These are phyloP conservation scores for Aurifilum marmelostoma DNA, from an alignment of 2,329 filamentous ascomycete genomes.

Conservation along the genomic window DNA sequence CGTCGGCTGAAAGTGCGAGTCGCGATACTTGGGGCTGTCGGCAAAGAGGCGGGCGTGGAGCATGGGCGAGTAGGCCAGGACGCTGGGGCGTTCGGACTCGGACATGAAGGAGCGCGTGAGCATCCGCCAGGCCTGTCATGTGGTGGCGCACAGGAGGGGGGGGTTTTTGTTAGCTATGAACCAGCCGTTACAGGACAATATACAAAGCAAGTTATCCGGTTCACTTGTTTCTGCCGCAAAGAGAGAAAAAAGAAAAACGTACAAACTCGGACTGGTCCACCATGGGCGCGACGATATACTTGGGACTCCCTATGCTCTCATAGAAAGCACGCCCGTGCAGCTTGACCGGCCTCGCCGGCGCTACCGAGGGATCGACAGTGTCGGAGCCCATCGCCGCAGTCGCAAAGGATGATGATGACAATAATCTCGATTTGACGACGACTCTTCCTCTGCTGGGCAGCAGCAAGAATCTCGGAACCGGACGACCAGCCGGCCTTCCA, in stretches of 20 bases:
- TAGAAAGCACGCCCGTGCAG: constrained; percentile 89
- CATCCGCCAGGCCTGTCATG: constrained; percentile 85
- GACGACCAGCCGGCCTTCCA: constrained; percentile 14
- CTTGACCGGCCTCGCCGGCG: constrained; percentile 48
- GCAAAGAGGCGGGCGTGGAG: constrained; percentile 88
- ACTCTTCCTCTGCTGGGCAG: neutral
- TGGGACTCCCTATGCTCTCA: constrained; percentile 90
- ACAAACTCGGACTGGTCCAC: constrained; percentile 98
- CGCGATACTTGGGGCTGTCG: constrained; percentile 75
- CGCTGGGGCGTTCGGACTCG: constrained; percentile 60
- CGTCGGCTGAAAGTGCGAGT: constrained; percentile 77
- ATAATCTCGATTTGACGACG: constrained; percentile 3
- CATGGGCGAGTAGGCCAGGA: constrained; percentile 95
- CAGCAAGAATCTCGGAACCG: constrained; percentile 6
- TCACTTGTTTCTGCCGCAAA: neutral
- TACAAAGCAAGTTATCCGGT: no score
- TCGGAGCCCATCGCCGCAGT: constrained; percentile 30
- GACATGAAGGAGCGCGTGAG: constrained; percentile 91
- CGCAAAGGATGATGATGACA: constrained; percentile 4
- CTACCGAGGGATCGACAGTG: constrained; percentile 20
- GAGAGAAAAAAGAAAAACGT: constrained; percentile 42
- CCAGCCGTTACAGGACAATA: no score
- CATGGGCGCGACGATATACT: constrained; percentile 92
- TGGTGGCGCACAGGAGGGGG: neutral
- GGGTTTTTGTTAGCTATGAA: no score